Conservation (phyloP, 1,284 basidiomycete genomes). For the Inonotus obliquus region DNA sequence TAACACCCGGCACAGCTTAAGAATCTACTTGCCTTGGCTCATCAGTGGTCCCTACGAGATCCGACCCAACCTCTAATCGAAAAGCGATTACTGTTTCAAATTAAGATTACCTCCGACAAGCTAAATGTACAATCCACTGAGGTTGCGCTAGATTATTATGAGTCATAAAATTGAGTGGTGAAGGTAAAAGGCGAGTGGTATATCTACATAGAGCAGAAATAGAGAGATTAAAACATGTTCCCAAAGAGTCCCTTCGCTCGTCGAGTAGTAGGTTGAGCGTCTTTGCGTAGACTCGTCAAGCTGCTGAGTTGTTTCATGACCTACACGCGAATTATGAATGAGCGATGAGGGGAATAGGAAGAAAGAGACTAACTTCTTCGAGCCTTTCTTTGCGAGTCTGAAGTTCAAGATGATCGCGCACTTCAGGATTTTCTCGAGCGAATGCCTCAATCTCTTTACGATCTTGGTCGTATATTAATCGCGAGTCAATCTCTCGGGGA, state of each 20-base stretch:
- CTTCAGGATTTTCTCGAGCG: conserved; percentile 88
- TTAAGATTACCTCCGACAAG: background rate
- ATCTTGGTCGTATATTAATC: conserved; percentile 88
- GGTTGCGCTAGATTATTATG: background rate
- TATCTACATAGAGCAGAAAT: conserved; percentile 5
- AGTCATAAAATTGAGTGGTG: conserved; percentile 8
- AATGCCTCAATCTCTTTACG: conserved; percentile 84
- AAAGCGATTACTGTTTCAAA: background rate
- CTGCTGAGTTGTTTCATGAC: conserved; percentile 90
- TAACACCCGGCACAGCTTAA: too few species aligned
- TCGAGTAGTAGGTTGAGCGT: conserved; percentile 63
- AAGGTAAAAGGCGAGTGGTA: background rate
- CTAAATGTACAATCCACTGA: conserved; percentile 5
- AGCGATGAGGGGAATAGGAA: background rate
- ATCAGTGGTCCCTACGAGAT: too few species aligned
- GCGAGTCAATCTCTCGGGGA: conserved; percentile 95
- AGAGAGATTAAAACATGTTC: conserved; percentile 47
- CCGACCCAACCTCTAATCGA: background rate
- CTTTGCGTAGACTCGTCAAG: conserved; percentile 76
- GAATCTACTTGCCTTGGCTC: too few species aligned
- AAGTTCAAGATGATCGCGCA: conserved; percentile 87
- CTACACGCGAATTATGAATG: conserved; percentile 33
- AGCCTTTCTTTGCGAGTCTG: conserved; percentile 97
- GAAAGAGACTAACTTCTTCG: conserved; percentile 66
- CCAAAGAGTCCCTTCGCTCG: conserved; percentile 72